These are phyloP conservation scores for Hymenoscyphus occultus DNA, from an alignment of 2,329 filamentous ascomycete species.

Conservation along the genomic window DNA sequence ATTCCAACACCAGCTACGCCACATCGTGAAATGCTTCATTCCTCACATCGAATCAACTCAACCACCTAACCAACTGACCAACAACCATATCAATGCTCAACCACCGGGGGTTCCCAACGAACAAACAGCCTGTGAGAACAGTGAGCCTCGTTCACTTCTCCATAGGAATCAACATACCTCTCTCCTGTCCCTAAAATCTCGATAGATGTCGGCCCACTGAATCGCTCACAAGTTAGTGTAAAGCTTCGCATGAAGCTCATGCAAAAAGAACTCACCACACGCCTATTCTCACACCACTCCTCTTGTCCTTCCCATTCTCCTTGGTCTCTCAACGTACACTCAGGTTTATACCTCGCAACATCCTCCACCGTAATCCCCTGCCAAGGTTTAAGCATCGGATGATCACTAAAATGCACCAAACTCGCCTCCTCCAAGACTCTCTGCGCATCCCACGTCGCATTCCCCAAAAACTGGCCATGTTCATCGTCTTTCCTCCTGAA, in stretches of 20 bases:
- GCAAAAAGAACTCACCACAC: not conserved
- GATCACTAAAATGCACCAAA: conserved; percentile 13
- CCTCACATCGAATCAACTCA: not conserved
- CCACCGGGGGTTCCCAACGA: not conserved
- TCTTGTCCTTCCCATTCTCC: conserved; percentile 2
- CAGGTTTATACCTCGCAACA: conserved; percentile 6
- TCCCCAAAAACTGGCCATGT: conserved; percentile 45
- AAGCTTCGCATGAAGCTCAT: not conserved
- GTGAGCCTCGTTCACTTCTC: not conserved
- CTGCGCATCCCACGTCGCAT: conserved; percentile 42
- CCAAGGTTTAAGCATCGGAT: conserved; percentile 15
- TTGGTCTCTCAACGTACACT: not conserved
- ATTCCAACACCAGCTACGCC: not conserved
- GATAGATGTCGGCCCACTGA: not conserved
- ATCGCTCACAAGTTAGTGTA: not conserved
- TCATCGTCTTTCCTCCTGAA: conserved; percentile 48
- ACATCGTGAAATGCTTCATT: not conserved
- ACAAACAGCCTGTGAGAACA: not conserved
- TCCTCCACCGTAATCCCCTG: conserved; percentile 8
- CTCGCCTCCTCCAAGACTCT: conserved; percentile 8
- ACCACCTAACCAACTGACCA: not conserved
- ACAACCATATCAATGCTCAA: not conserved
- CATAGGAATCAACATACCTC: conserved; percentile 3
- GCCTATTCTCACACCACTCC: conserved; percentile 7
- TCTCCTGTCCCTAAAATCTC: conserved; percentile 6